phyloP scores from a whole-genome alignment of 1,284 basidiomycete species.

The Boletus mariae region DNA sequence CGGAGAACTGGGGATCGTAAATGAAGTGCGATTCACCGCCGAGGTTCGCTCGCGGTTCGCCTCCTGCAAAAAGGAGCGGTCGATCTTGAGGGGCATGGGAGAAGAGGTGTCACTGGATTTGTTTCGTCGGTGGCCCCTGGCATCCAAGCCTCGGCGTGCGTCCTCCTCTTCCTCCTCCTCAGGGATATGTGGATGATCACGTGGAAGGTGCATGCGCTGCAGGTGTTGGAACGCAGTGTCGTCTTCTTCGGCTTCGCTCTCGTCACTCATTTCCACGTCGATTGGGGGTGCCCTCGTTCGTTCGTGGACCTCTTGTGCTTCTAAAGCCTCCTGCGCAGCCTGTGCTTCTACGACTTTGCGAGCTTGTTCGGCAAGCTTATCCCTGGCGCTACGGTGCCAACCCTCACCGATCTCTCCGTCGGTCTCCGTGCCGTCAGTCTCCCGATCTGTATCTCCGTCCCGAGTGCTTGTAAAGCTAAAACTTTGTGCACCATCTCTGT shows the following conservation, averaged over 20 bases:
- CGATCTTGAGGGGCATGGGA: slow-evolving; percentile 17
- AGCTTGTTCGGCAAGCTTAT: slow-evolving; percentile 74
- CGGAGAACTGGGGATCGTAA: slow-evolving; percentile 31
- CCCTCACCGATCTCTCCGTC: slow-evolving; percentile 45
- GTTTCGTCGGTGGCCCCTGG: slow-evolving; percentile 9
- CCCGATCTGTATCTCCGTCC: slow-evolving; percentile 53
- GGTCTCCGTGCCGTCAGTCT: slow-evolving; percentile 55
- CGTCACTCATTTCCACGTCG: slow-evolving; percentile 74
- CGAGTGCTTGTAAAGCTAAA: slow-evolving; percentile 71
- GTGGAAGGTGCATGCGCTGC: slow-evolving; percentile 36
- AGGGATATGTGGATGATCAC: slow-evolving; percentile 54
- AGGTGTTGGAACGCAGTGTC: slow-evolving; percentile 43
- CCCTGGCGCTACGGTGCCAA: slow-evolving; percentile 64
- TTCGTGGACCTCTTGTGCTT: slow-evolving; percentile 35
- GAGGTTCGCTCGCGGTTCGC: slow-evolving; percentile 41
- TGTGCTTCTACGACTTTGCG: slow-evolving; percentile 57
- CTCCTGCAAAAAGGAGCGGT: slow-evolving; percentile 35
- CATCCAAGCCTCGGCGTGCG: slow-evolving; percentile 24
- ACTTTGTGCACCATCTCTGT: slow-evolving; percentile 54
- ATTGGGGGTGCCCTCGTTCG: slow-evolving; percentile 59
- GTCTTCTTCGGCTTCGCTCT: slow-evolving; percentile 65
- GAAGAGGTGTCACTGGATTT: slow-evolving; percentile 19
- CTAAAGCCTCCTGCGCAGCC: slow-evolving; percentile 39
- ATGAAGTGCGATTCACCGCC: slow-evolving; percentile 40
- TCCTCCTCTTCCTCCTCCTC: slow-evolving; percentile 62